Conservation (phyloP, 2,329 filamentous ascomycete genomes). For the Trichoderma endophyticum region DNA sequence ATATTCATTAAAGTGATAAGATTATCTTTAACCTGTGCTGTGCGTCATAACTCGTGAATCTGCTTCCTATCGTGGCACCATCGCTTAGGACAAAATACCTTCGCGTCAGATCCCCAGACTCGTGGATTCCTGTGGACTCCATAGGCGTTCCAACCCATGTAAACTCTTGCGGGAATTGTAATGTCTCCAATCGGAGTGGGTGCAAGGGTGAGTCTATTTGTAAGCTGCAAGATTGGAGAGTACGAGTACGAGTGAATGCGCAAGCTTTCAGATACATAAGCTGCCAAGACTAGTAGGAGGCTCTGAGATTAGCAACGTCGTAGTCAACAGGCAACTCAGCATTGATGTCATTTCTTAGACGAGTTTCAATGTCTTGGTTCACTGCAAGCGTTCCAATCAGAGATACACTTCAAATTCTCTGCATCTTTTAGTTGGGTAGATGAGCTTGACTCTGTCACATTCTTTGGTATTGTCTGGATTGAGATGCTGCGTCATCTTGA, state of each 20-base stretch:
- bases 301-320: neutral
- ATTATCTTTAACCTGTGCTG: neutral
- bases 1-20: neutral
- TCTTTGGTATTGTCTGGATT: neutral
- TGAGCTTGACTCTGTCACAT: neutral
- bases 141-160: neutral
- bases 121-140: neutral
- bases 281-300: neutral
- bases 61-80: neutral
- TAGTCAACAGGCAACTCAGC: neutral
- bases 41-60: neutral
- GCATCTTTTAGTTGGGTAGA: neutral
- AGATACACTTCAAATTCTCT: neutral
- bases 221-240: neutral
- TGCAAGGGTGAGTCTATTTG: neutral
- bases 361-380: neutral
- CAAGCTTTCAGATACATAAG: neutral
- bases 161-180: neutral
- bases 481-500: neutral
- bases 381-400: neutral
- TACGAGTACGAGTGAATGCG: neutral
- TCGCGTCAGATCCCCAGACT: neutral
- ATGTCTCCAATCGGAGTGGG: neutral
- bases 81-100: neutral
- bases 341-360: neutral